Base-by-base conservation (phyloP, 2,329 filamentous ascomycete genomes). In the Metarhizium humberi region DNA sequence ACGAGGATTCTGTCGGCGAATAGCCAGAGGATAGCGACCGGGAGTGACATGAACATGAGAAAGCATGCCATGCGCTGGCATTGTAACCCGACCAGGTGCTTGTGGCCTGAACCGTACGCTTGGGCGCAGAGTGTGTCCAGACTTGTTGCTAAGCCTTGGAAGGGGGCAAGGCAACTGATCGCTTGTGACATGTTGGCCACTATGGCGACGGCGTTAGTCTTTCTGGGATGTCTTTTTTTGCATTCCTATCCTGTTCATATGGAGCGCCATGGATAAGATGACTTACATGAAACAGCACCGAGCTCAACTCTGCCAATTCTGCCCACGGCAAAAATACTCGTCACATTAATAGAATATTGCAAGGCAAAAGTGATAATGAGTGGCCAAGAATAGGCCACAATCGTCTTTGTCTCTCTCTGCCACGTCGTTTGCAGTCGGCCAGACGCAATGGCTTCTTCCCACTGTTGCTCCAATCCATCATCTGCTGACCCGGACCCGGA, bases 51-150 rank as follows among this genome's bases (percentile, higher is more conserved):
- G 3, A 78, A 68, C 75, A 87, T 85, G 3, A 94, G 78, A 66
- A 94, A 92, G 66, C 78, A 87, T 1, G 88, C 76, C 88, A 92
- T 92, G 55, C 88, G 80, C 71, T 94, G 88, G 59, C 90, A 79
- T 64, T 94, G 89, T 54, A 94, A 69, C 2, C 89, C 89, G 11
- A 97, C 92, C 5, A 97, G 81, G 62, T 92, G 88, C 67, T 88
- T 95, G 67, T 87, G 88, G 0, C 92, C 92, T 0, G 89, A 95
- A 2, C 94, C 92, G 67, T 95, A 97, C 0, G 94, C 92, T 70
- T 97, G 92, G 0, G 92, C 84, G 69, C 92, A 96, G 2, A 97
- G 82, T 0, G 92, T 97, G 71, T 97, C 92, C 42, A 97, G 77
- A 60, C 87, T 90, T 4, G 92, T 97, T 1, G 91, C 87, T 14